phyloP scores from a whole-genome alignment of 805 yeast genomes.

The Wickerhamomyces rabaulensis region DNA sequence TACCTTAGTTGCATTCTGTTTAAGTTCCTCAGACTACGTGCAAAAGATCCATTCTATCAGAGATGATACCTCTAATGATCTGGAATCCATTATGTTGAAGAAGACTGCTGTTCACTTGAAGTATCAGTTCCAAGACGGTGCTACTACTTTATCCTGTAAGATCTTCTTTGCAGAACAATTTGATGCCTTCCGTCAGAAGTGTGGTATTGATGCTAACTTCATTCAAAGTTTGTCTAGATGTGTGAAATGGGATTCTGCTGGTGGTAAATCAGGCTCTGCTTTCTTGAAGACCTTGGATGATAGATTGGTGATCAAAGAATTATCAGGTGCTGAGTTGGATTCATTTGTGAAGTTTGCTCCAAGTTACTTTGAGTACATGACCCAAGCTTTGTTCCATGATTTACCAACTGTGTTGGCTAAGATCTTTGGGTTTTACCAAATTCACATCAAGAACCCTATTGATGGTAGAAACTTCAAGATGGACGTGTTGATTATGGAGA shows the following conservation, averaged over 20 bases:
- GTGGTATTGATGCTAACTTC: constrained; percentile 70
- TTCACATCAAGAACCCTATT: constrained; percentile 74
- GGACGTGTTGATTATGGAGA: constrained; percentile 95
- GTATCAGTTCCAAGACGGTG: constrained; percentile 86
- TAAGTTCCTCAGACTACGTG: constrained; percentile 78
- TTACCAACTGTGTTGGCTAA: constrained; percentile 92
- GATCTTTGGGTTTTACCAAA: constrained; percentile 92
- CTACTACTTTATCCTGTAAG: constrained; percentile 81
- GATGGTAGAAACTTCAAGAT: constrained; percentile 75
- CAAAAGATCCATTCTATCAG: constrained; percentile 43
- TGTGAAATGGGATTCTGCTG: constrained; percentile 91
- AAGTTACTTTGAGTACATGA: constrained; percentile 91
- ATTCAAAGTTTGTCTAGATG: constrained; percentile 91
- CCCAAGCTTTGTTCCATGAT: constrained; percentile 92
- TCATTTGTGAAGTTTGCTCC: constrained; percentile 96
- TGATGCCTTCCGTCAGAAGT: constrained; percentile 84
- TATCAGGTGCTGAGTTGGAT: constrained; percentile 83
- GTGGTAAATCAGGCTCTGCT: constrained; percentile 95
- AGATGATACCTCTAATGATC: constrained; percentile 12
- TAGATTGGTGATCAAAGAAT: constrained; percentile 82
- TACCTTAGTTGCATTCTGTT: constrained; percentile 87
- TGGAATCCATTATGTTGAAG: constrained; percentile 72
- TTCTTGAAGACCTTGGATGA: constrained; percentile 90
- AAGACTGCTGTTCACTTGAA: constrained; percentile 85
- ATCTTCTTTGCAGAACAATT: constrained; percentile 95